phyloP scores from a whole-genome alignment of 2,329 filamentous ascomycete species.

The Aspergillus jensenii region DNA sequence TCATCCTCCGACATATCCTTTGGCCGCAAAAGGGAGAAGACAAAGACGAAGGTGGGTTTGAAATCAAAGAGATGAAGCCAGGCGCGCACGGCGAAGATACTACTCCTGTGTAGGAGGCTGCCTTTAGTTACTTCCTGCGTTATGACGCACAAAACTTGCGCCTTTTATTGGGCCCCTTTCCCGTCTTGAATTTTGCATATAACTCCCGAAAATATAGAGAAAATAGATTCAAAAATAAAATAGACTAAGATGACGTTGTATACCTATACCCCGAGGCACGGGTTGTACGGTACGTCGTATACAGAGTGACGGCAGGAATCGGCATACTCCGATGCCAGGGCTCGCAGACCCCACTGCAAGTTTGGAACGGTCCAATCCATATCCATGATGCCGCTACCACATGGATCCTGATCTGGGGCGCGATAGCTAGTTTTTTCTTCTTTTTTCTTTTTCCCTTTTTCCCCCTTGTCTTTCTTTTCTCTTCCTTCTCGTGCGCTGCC shows the following conservation, averaged over 20 bases:
- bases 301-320: not conserved
- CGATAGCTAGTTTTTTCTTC: slow-evolving; percentile 1
- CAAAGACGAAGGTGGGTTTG: slow-evolving; percentile 61
- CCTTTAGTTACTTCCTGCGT: not conserved
- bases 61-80: slow-evolving; percentile 32
- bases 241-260: not conserved
- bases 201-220: not conserved
- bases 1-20: slow-evolving; percentile 66
- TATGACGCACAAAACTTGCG: not conserved
- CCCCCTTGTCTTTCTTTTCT: not conserved
- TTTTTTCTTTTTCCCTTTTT: slow-evolving; percentile 4
- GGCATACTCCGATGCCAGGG: slow-evolving; percentile 4
- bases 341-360: not conserved
- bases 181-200: not conserved
- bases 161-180: not conserved
- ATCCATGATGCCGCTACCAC: slow-evolving; percentile 9
- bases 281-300: not conserved
- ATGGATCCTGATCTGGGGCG: slow-evolving; percentile 6
- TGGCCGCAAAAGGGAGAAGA: slow-evolving; percentile 74
- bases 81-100: slow-evolving; percentile 17
- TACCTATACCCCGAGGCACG: not conserved
- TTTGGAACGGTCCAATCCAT: slow-evolving; percentile 5
- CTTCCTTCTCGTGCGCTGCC: slow-evolving; percentile 10
- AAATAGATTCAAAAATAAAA: not conserved
- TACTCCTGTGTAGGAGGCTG: not conserved